A percentile compares a stretch with the other conserved stretches of the same genome.
Conservation (phyloP, 345 rosid genomes). For the Geranium rotundifolium region DNA sequence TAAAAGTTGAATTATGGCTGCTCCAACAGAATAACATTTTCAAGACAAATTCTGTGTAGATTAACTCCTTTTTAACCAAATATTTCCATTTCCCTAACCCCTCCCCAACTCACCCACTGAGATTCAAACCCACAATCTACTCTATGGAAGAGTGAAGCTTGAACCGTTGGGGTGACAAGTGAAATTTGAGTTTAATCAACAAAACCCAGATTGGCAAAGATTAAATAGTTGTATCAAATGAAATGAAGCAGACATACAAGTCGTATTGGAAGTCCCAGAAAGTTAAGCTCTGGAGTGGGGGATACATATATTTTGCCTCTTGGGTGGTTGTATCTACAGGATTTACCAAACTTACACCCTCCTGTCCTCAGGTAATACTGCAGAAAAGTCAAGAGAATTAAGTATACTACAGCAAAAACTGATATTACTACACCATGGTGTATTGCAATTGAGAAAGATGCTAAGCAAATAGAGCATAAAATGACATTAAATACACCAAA, state of each 20-base stretch:
- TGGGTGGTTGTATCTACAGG: constrained; percentile 73
- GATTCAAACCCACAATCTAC: too few species aligned
- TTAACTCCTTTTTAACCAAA: too few species aligned
- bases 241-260: constrained; percentile 22
- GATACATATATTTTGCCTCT: constrained; percentile 23
- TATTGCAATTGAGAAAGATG: not conserved
- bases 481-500: not conserved
- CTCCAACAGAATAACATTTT: too few species aligned
- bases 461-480: not conserved
- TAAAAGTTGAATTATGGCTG: constrained; percentile 1
- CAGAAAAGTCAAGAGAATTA: constrained; percentile 18
- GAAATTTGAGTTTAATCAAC: not conserved
- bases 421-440: constrained; percentile 8
- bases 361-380: constrained; percentile 90
- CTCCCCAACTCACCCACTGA: too few species aligned
- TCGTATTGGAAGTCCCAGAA: constrained; percentile 83
- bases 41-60: too few species aligned
- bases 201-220: not conserved
- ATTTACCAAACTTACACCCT: constrained; percentile 83
- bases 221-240: not conserved
- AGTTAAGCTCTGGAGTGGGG: constrained; percentile 54
- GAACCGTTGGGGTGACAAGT: too few species aligned
- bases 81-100: too few species aligned
- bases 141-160: too few species aligned
- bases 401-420: constrained; percentile 7